Base-by-base conservation (phyloP, 139 green algal species). In the Trebouxia sp. region DNA sequence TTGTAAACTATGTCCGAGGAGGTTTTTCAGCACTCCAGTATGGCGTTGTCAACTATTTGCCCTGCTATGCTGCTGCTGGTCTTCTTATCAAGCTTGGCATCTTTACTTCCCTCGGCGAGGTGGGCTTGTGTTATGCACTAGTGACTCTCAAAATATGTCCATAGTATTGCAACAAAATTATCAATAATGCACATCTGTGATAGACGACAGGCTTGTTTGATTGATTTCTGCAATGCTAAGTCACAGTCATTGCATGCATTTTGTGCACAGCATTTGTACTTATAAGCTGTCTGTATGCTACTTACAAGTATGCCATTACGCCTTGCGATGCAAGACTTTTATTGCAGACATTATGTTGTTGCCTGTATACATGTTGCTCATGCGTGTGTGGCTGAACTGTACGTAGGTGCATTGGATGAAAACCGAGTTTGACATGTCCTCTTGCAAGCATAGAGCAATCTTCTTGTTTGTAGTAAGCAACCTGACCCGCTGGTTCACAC, bases 381-480 rank as follows among this genome's bases (percentile, higher is more conserved):
- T n/a, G n/a, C n/a, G n/a, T n/a, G n/a, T n/a, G n/a, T n/a, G n/a
- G n/a, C n/a, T n/a, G n/a, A n/a, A n/a, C 26, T 70, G 32, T 30
- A 42, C 42, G 62, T 11, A 70, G 62, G 62, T 70, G 15, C 17
- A 32, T 4, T 70, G 62, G 62, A 70, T 43, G 62, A 70, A 70
- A 32, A 70, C 62, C 42, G 32, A 70, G 42, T 70, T 70, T 70
- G 62, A 70, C 62, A 70, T 70, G 62, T 70, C 62, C 62, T 70
- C 7, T 45, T 45, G 32, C 62, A 70, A 70, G 62, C 32, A 45
- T 42, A 70, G 62, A 70, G 62, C 62, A 42, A 11, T 67, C 56
- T 67, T 67, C 56, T 20, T 67, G 56, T 67, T 67, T 67, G 56
- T 6, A 20, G 56, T 67, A 39, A 28, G 56, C 56, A 67, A 67